Percentiles rank a stretch among this genome's conserved stretches.
These are phyloP conservation scores for Thielaviopsis musarum DNA, from an alignment of 2,329 filamentous ascomycete species.

Conservation along the genomic window DNA sequence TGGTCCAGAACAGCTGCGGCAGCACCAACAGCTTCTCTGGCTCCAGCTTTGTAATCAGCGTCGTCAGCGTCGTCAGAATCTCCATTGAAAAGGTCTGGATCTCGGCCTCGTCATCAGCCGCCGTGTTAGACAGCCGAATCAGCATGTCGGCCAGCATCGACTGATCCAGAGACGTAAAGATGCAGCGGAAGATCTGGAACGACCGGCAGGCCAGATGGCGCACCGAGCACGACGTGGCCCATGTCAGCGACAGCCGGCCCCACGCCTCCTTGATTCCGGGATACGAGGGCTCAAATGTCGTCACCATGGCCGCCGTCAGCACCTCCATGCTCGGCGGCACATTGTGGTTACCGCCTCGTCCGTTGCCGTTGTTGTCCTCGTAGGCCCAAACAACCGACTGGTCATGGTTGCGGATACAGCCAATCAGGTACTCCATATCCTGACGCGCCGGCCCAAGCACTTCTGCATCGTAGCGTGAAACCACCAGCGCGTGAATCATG, in stretches of 20 bases:
- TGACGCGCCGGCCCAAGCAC: constrained; percentile 45
- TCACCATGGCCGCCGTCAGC: constrained; percentile 65
- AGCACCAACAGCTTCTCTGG: constrained; percentile 69
- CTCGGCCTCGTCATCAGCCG: constrained; percentile 84
- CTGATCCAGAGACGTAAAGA: constrained; percentile 78
- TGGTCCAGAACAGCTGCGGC: constrained; percentile 95
- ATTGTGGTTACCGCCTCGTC: constrained; percentile 46
- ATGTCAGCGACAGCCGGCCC: constrained; percentile 77
- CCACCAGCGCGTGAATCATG: constrained; percentile 87
- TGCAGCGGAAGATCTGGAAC: constrained; percentile 92
- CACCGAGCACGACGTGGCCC: constrained; percentile 94
- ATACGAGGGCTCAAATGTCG: constrained; percentile 70
- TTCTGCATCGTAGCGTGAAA: constrained; percentile 57
- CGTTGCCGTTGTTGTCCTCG: constrained; percentile 75
- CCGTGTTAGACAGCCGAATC: constrained; percentile 83
- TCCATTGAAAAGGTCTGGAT: constrained; percentile 97
- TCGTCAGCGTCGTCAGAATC: constrained; percentile 83
- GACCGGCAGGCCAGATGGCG: constrained; percentile 89
- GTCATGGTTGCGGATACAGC: constrained; percentile 72
- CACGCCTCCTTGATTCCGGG: constrained; percentile 80
- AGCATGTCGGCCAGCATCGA: constrained; percentile 96
- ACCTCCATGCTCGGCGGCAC: constrained; percentile 79
- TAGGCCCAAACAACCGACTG: constrained; percentile 81
- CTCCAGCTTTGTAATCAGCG: constrained; percentile 73
- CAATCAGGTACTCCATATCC: constrained; percentile 74